Base-by-base conservation (phyloP, 148 eudicot species). In the Camellia lanceoleosa region DNA sequence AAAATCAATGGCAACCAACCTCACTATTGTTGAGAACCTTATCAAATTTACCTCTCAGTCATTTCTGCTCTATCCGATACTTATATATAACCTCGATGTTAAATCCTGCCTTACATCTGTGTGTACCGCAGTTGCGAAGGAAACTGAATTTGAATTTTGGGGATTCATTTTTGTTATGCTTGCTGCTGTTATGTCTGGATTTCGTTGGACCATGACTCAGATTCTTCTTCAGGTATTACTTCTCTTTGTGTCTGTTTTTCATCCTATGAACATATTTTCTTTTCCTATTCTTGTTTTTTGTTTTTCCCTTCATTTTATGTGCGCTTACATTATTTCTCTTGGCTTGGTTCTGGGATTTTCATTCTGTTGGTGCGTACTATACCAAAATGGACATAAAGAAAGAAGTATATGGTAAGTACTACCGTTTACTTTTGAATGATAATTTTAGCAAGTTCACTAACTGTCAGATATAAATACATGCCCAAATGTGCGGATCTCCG, bases 151-250 rank as follows among this genome's bases (percentile, higher is more conserved):
- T 86, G 97, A 96, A 72, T 87, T 96, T 74, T 93, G 97, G 99
- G 99, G 99, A 69, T 96, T 96, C 81, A 16, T 93, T 30, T 96
- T 96, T 82, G 99, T 96, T 72, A 96, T 93, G 97, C 98, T 96
- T 90, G 99, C 99, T 82, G 97, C 99, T 87, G 97, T 96, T 81
- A 93, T 96, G 99, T 91, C 99, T 83, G 99, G 99, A 52, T 96
- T 96, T 70, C 97, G 98, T 78, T 96, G 99, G 99, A 88, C 92
- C 79, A 96, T 96, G 99, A 96, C 97, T 63, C 99, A 96, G 87
- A 96, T 96, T 81, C 99, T 96, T 84, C 99, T 96, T 82, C 99
- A 96, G 97, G 99, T 93, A 89, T 72, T 72, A 20, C 44, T 78
- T 68, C 23, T 58, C 3, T 46, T 58, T 49, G 42, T 49, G 5